Evolutionary conservation across 2,329 filamentous ascomycete species (phyloP).

Genomic region (Alternaria hordeiaustralica): DNA sequence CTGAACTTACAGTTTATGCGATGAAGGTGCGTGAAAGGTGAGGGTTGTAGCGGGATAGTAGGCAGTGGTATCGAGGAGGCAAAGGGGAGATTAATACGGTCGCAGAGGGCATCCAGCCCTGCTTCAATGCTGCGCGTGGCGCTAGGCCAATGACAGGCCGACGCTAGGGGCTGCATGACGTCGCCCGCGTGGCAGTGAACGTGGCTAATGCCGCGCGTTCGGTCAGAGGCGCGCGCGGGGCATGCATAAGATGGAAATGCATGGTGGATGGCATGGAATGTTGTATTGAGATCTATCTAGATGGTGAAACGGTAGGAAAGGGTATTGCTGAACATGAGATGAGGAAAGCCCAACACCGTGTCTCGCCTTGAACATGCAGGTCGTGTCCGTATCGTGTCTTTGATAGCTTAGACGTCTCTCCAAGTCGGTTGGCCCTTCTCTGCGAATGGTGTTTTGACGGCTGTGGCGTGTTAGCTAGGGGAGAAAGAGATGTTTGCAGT

Average conservation of each 20-base stretch:
- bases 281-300: not conserved
- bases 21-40: not conserved
- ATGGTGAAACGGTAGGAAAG: not conserved
- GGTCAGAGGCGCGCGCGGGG: not conserved
- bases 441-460: slow-evolving; percentile 61
- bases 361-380: not conserved
- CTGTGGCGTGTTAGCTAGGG: slow-evolving; percentile 24
- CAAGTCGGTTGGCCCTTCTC: slow-evolving; percentile 44
- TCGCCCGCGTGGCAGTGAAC: slow-evolving; percentile 29
- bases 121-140: slow-evolving; percentile 21
- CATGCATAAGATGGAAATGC: not conserved
- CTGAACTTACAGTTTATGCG: not conserved
- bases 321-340: slow-evolving; percentile 7
- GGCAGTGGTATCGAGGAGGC: slow-evolving; percentile 1
- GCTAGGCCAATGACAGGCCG: slow-evolving; percentile 21
- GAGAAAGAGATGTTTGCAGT: rapidly evolving
- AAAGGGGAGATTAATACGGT: slow-evolving; percentile 17
- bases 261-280: not conserved
- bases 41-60: not conserved
- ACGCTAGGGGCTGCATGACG: slow-evolving; percentile 27
- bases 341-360: slow-evolving; percentile 1
- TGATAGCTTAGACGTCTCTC: slow-evolving; percentile 43
- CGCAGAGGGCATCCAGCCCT: slow-evolving; percentile 18
- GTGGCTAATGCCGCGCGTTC: slow-evolving; percentile 5
- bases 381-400: not conserved